phyloP scores from a whole-genome alignment of 2,329 filamentous ascomycete genomes.

The Exophiala aquamarina region DNA sequence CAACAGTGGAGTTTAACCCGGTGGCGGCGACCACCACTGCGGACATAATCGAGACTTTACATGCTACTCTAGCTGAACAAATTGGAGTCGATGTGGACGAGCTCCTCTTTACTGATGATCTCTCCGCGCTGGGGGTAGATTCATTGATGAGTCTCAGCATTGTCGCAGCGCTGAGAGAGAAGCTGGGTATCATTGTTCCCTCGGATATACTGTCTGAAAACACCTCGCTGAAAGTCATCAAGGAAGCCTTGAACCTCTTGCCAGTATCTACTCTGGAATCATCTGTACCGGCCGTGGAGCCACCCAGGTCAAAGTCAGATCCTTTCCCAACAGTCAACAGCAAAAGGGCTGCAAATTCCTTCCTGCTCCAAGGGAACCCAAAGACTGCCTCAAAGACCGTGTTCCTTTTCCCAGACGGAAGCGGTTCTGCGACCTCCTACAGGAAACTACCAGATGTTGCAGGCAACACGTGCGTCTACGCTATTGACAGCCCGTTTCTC shows the following conservation, averaged over 20 bases:
- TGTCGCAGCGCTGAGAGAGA: slow-evolving; percentile 41
- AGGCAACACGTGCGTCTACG: slow-evolving; percentile 29
- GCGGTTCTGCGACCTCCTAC: slow-evolving; percentile 45
- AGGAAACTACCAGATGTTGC: slow-evolving; percentile 30
- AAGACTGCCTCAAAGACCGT: slow-evolving; percentile 37
- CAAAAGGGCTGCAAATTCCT: slow-evolving; percentile 7
- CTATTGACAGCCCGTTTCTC: slow-evolving; percentile 30
- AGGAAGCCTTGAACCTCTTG: slow-evolving; percentile 23
- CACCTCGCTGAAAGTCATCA: slow-evolving; percentile 26
- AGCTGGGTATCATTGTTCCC: slow-evolving; percentile 38
- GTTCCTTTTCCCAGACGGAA: slow-evolving; percentile 44
- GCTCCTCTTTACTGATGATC: slow-evolving; percentile 34
- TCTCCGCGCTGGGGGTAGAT: slow-evolving; percentile 43
- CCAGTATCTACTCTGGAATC: slow-evolving; percentile 22
- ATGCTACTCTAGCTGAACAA: slow-evolving; percentile 39
- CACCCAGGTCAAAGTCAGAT: background rate
- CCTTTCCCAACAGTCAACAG: background rate
- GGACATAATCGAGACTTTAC: slow-evolving; percentile 35
- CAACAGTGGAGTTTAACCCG: slow-evolving; percentile 11
- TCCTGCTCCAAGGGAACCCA: slow-evolving; percentile 39
- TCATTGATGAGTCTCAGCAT: slow-evolving; percentile 44
- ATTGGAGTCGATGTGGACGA: slow-evolving; percentile 40
- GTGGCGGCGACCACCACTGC: slow-evolving; percentile 12
- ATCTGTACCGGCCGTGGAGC: background rate
- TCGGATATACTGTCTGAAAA: slow-evolving; percentile 36